A percentile compares a stretch with the other conserved stretches of the same genome.
phyloP scores from a whole-genome alignment of 2,329 filamentous ascomycete species.

The Talaromyces sp. region DNA sequence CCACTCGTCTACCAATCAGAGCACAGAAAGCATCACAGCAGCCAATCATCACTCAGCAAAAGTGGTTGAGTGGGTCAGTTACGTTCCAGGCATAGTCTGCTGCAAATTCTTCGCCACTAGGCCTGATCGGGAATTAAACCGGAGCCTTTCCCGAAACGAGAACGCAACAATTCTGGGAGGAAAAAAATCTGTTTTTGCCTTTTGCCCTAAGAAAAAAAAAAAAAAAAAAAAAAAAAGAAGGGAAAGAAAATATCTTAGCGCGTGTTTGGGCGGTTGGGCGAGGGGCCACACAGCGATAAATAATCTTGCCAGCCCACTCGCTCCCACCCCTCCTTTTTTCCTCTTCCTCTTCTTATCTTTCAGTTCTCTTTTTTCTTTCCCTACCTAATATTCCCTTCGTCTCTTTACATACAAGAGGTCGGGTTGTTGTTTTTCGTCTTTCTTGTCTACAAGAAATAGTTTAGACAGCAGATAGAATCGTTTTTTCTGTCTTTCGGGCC shows the following conservation, averaged over 20 bases:
- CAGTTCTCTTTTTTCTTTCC: conserved; percentile 8
- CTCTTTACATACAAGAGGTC: conserved; percentile 31
- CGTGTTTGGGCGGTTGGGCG: conserved; percentile 2
- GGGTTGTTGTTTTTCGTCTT: conserved; percentile 31
- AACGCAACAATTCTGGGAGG: not conserved
- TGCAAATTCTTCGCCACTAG: conserved; percentile 19
- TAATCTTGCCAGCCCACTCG: conserved; percentile 25
- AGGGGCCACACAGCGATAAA: conserved; percentile 39
- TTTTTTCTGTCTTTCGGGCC: conserved; percentile 24
- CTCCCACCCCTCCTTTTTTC: conserved; percentile 19
- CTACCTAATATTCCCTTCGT: conserved; percentile 19
- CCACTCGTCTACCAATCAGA: not conserved
- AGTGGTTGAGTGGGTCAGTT: conserved; percentile 4
- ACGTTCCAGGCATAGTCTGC: conserved; percentile 14
- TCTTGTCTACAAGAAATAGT: conserved; percentile 26
- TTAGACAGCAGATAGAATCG: conserved; percentile 36
- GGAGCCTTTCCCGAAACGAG: conserved; percentile 23
- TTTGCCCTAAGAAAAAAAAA: conserved; percentile 15
- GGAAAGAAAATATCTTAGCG: conserved; percentile 2
- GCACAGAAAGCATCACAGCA: not conserved
- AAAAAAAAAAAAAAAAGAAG: conserved; percentile 23
- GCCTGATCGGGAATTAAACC: conserved; percentile 23
- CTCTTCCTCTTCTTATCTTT: conserved; percentile 22
- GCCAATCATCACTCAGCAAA: conserved; percentile 4
- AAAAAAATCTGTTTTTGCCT: conserved; percentile 12